Base-by-base conservation (phyloP, 495 filamentous ascomycete species). In the Tuber magnatum region DNA sequence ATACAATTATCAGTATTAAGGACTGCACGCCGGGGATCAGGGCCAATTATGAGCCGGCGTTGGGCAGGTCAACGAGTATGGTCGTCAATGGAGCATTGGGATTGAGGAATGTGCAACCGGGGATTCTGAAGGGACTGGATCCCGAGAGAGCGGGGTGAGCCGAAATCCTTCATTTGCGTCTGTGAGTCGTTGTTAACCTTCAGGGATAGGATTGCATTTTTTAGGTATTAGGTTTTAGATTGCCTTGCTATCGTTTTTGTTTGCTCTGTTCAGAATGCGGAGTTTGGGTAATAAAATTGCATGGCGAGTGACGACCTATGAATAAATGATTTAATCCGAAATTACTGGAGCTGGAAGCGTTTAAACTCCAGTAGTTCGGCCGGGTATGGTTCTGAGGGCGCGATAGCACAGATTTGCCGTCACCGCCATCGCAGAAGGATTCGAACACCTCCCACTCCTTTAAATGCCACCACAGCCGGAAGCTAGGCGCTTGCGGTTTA, bases 141-240 rank as follows among this genome's bases (percentile, higher is more conserved):
- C 76, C 69, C 46, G 73, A 76, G 28, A 51, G 73, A 14, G 76
- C 76, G 68, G 76, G 76, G 76, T 77, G 56, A 42, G 73, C 61
- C 14, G 32, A 65, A 0, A 20, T 65, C 16, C 56, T 20, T 28
- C 12, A 65, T 65, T 35, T 65, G 35, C 14, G 51, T 5, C 14
- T 32, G 5, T 35, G 56, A 35, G 56, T 20, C 32, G 2, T 65
- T 75, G 41, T 68, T 77, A 12, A 74, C 39, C 18, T 69, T 12
- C 7, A 20, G 43, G 44, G 38, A 22, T 22, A 77, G 76, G 14
- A 77, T 77, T 16, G 76, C 68, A 3, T 77, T 77, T 43, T 77
- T 77, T 38, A 76, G 76, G 42, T 77, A 77, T 71, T 77, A 42
- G 69, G 51, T 16, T 65, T 18, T 35, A 12, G 56, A 32, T 65